Conservation (phyloP, 305 asterid genomes). For the Fraxinus sp. region DNA sequence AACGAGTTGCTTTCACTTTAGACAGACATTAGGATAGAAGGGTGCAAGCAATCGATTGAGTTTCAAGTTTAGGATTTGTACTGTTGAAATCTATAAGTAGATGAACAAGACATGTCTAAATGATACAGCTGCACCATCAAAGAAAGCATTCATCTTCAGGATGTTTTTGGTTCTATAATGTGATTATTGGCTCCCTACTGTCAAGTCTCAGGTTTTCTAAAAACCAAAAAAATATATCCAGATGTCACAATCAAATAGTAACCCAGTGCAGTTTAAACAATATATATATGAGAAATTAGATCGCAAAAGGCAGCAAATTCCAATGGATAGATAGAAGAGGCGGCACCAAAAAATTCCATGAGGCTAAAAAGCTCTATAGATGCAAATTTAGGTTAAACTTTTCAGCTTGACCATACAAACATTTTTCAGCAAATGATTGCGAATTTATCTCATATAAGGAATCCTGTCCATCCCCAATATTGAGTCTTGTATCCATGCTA, state of each 20-base stretch:
- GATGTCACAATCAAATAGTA: neutral
- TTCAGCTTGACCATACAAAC: neutral
- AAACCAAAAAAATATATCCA: neutral
- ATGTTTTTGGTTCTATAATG: neutral
- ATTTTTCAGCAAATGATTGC: neutral
- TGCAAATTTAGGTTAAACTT: neutral
- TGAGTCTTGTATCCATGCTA: neutral
- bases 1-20: neutral
- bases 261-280: neutral
- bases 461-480: neutral
- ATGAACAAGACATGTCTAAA: neutral
- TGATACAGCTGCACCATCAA: neutral
- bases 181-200: neutral
- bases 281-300: neutral
- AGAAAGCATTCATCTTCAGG: neutral
- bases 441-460: neutral
- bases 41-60: neutral
- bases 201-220: neutral
- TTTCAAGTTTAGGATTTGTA: neutral
- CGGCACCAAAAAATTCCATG: neutral
- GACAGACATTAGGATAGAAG: neutral
- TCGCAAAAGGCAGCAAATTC: neutral
- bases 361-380: neutral
- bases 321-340: neutral
- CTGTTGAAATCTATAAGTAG: neutral